These are phyloP conservation scores for Dicorynia guianensis DNA, from an alignment of 306 rosid species.

Conservation along the genomic window DNA sequence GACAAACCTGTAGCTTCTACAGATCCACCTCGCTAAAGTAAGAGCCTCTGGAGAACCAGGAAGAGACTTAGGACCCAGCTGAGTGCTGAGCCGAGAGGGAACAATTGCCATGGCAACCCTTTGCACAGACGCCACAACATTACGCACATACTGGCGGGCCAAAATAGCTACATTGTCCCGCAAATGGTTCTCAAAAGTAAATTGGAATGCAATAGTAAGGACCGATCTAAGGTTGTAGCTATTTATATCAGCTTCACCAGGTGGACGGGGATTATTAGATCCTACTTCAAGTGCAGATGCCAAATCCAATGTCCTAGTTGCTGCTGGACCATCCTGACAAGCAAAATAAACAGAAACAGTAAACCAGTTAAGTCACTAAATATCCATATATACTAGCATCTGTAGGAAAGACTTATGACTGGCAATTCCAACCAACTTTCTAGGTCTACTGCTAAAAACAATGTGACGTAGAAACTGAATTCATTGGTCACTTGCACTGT, in stretches of 20 bases:
- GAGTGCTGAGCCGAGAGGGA: constrained; percentile 74
- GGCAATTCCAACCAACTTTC: neutral
- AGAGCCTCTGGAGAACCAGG: constrained; percentile 95
- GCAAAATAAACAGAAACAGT: constrained; percentile 15
- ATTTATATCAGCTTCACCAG: constrained; percentile 62
- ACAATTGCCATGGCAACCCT: constrained; percentile 99
- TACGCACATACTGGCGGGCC: constrained; percentile 98
- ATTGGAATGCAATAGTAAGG: constrained; percentile 94
- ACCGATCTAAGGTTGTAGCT: constrained; percentile 84
- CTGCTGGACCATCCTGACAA: constrained; percentile 69
- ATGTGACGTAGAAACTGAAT: neutral
- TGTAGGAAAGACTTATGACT: neutral
- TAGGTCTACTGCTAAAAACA: neutral
- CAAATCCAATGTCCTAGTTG: constrained; percentile 82
- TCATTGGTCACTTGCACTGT: neutral
- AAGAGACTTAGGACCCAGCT: constrained; percentile 70
- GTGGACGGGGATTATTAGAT: constrained; percentile 59
- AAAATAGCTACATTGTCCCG: constrained; percentile 93
- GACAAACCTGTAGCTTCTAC: constrained; percentile 78
- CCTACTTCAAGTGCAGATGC: constrained; percentile 95
- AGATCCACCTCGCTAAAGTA: constrained; percentile 85
- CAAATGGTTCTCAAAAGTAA: constrained; percentile 83
- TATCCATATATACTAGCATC: neutral
- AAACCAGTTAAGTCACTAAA: neutral
- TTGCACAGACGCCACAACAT: constrained; percentile 94